Base-by-base conservation (phyloP, 176 grass and related monocot genomes). In the Dendrocalamus sinicus region DNA sequence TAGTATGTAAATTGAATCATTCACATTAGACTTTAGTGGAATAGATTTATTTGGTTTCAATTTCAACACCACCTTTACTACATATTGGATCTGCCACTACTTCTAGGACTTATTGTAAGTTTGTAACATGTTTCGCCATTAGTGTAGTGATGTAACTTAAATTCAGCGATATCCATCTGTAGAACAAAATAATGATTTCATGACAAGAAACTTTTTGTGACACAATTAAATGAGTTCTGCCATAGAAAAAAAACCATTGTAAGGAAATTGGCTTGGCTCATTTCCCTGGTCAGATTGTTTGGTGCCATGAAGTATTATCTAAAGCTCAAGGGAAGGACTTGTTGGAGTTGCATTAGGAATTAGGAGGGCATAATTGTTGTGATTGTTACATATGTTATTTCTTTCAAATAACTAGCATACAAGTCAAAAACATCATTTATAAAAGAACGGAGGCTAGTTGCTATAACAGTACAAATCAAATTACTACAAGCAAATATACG, bases 351-450 rank as follows among this genome's bases (percentile, higher is more conserved):
- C 64, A 60, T 67, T 37, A 15, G 7, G 14, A 30, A 69, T 37
- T 52, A 16, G 48, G 32, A 39, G 48, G 46, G 46, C 28, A 81
- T 39, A 20, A 68, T 67, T 37, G 23, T 81, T 80, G 22, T 67
- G 59, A 9, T 51, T n/a, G 6, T 19, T 68, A 55, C 3, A 26
- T 57, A 9, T 22, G 12, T 77, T 68, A 19, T 28, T 67, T 85
- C 35, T 22, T 41, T 68, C 60, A 70, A 43, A 55, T 75, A 63
- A 75, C 70, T 75, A 65, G 50, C 32, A 69, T 9, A 54, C 32
- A 61, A 19, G 40, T 45, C 39, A 1, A 20, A 70, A 43, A 78
- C 11, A 9, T 60, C 30, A 60, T 60, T 22, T 60, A 62, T 45
- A 62, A 63, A 64, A 47, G 41, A 45, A 19, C 30, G 7, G 24